phyloP scores from a whole-genome alignment of 108 stramenopile species.

The Discostella stelligeroides region DNA sequence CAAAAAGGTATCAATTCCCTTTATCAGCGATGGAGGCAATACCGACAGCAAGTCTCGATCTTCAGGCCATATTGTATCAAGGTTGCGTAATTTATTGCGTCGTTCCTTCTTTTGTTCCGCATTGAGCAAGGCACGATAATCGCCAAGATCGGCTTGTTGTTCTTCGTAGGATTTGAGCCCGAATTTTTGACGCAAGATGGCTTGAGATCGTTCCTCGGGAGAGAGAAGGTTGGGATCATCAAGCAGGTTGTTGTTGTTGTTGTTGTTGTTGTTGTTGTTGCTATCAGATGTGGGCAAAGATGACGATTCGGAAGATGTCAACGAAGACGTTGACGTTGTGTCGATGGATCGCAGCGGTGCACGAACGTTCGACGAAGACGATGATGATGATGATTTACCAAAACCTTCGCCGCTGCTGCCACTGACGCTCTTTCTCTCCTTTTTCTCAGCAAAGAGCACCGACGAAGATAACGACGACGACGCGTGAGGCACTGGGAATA shows the following conservation, averaged over 20 bases:
- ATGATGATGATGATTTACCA: not conserved
- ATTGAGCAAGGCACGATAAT: constrained; percentile 7
- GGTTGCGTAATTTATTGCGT: constrained; percentile 48
- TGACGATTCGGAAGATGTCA: not conserved
- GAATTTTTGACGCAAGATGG: constrained; percentile 72
- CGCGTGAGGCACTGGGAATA: not conserved
- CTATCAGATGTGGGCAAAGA: too few relatives aligned
- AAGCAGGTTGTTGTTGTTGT: too few relatives aligned
- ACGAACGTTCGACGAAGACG: not conserved
- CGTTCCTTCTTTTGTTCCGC: constrained; percentile 39
- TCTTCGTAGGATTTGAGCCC: constrained; percentile 75
- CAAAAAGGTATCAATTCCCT: constrained; percentile 72
- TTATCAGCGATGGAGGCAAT: constrained; percentile 64
- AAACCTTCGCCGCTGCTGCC: constrained; percentile 4
- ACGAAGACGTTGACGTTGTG: not conserved
- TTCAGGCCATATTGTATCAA: constrained; percentile 60
- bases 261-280: too few relatives aligned
- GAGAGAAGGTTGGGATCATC: constrained; percentile 24
- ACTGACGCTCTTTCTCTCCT: not conserved
- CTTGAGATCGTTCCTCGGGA: constrained; percentile 62
- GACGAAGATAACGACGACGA: not conserved
- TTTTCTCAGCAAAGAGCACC: constrained; percentile 11
- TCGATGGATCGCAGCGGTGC: constrained; percentile 10
- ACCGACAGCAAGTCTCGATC: constrained; percentile 72
- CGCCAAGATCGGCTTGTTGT: constrained; percentile 55